Evolutionary conservation across 805 yeast genomes (phyloP), one percentile per base, ranked within the genome.

Genomic region (Nakazawaea sp.): DNA sequence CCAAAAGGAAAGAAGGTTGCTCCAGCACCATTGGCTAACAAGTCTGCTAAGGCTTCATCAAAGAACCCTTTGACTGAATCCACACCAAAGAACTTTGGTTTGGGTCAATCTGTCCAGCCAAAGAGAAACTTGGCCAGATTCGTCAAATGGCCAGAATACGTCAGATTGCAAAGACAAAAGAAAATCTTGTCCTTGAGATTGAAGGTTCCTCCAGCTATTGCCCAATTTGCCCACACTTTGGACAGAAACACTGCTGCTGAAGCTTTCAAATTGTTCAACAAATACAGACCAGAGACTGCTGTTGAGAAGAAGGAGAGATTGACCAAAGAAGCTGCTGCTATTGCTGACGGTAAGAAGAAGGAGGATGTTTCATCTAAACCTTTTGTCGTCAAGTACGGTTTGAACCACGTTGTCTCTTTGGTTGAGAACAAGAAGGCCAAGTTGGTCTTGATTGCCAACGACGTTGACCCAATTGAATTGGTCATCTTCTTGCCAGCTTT

Each of bases 191-290:
- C 81, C 58, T 67, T 89, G 70, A 89, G 98, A 82, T 79, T 90
- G 66, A 90, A 92, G 83, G 98, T 90, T 64, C 98, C 98, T 55
- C 98, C 98, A 62, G 83, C 97, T 51, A 81, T 90, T 64, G 79
- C 97, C 51, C 98, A 90, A 75, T 90, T 90, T 82, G 88, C 87
- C 62, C 73, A 83, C 72, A 81, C 88, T 60, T 78, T 90, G 68
- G 98, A 90, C 84, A 89, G 89, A 84, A 90, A 90, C 89, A 84
- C 97, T 55, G 97, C 98, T 61, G 74, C 96, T 58, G 94, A 85
- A 72, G 75, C 95, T 57, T 85, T 90, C 81, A 89, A 89, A 79
- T 81, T 90, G 61, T 81, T 90, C 76, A 88, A 88, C 94, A 90
- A 92, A 78, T 90, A 90, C 87, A 82, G 95, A 75, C 97, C 98